A percentile compares a stretch with the other conserved stretches of the same genome.
These are phyloP conservation scores for Candida takata DNA, from an alignment of 805 yeast genomes.

Conservation along the genomic window DNA sequence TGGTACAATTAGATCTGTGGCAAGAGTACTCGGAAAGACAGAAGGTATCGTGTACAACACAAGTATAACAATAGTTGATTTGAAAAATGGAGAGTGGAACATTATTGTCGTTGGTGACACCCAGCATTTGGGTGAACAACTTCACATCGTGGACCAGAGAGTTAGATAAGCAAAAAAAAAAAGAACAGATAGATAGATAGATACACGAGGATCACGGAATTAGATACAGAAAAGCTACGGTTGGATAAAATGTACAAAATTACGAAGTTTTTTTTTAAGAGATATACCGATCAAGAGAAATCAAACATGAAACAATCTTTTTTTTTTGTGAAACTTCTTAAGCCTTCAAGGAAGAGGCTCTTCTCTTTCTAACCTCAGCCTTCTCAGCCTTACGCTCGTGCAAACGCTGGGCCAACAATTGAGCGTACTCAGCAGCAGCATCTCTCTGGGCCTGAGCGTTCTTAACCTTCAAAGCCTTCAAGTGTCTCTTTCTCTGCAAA, in stretches of 20 bases:
- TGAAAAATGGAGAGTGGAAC: slow-evolving; percentile 32
- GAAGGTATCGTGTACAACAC: slow-evolving; percentile 62
- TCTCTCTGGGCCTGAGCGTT: slow-evolving; percentile 99
- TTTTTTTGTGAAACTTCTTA: slow-evolving; percentile 30
- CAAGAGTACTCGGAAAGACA: slow-evolving; percentile 38
- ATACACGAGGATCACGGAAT: not conserved
- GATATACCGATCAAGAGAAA: slow-evolving; percentile 3
- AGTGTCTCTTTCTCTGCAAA: slow-evolving; percentile 98
- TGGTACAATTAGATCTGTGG: slow-evolving; percentile 62
- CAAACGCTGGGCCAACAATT: slow-evolving; percentile 95
- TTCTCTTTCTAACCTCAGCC: slow-evolving; percentile 99
- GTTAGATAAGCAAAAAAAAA: no score
- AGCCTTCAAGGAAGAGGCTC: slow-evolving; percentile 98
- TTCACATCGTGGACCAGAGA: slow-evolving; percentile 44
- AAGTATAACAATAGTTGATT: slow-evolving; percentile 61
- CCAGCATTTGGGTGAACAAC: slow-evolving; percentile 53
- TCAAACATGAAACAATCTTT: slow-evolving; percentile 3
- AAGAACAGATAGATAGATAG: not conserved
- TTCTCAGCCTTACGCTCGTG: slow-evolving; percentile 97
- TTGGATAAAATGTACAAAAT: slow-evolving; percentile 3
- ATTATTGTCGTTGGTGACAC: slow-evolving; percentile 60
- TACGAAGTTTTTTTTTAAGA: slow-evolving; percentile 10
- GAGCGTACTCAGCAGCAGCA: slow-evolving; percentile 99
- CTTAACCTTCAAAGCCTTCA: slow-evolving; percentile 86
- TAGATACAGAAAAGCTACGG: not conserved